Percentiles rank a stretch among this genome's conserved stretches.
Conservation (phyloP, 305 asterid genomes). For the Fraxinus platypoda region DNA sequence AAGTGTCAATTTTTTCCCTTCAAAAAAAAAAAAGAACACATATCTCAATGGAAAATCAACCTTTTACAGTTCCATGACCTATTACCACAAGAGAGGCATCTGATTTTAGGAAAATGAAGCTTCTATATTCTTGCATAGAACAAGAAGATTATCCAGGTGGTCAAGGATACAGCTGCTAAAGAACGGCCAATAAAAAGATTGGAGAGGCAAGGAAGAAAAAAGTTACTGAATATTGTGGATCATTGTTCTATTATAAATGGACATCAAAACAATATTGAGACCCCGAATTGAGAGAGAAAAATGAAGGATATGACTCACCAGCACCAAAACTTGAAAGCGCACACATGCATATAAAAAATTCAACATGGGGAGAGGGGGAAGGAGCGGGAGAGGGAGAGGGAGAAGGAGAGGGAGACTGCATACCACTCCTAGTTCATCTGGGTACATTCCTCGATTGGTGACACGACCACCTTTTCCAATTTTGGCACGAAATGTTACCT, state of each 20-base stretch:
- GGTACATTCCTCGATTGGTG: constrained; percentile 71
- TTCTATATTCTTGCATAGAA: background rate
- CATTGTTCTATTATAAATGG: background rate
- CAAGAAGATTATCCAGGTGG: background rate
- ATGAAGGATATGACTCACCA: background rate
- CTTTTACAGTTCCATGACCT: background rate
- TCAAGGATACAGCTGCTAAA: background rate
- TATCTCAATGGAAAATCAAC: background rate
- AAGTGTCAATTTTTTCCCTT: no score
- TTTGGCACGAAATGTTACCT: constrained; percentile 94
- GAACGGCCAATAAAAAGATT: background rate
- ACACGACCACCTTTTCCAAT: constrained; percentile 67
- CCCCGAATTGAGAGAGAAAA: background rate
- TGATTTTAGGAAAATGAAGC: background rate
- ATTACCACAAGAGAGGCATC: background rate
- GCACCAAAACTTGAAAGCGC: background rate
- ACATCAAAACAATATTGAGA: background rate
- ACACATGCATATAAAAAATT: background rate
- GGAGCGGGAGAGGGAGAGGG: background rate
- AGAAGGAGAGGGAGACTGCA: constrained; percentile 15
- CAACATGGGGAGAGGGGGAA: background rate
- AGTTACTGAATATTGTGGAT: background rate
- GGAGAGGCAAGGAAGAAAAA: background rate
- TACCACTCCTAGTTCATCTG: constrained; percentile 93
- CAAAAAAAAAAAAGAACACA: no score